Evolutionary conservation across 2,329 filamentous ascomycete genomes (phyloP).

Genomic region (Zymoseptoria crescenta): DNA sequence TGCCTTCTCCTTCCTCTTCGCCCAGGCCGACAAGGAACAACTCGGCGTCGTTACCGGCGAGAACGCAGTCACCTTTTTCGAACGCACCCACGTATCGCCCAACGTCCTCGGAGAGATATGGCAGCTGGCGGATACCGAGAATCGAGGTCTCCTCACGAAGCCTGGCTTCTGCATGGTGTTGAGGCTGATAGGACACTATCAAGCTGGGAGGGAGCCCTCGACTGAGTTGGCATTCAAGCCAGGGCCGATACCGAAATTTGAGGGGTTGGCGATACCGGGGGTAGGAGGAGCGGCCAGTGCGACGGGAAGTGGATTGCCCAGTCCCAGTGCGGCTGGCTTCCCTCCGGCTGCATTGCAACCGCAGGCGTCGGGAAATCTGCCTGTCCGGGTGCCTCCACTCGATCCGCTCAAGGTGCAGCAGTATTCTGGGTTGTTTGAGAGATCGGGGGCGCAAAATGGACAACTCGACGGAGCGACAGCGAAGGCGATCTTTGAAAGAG

Average conservation of each 20-base stretch:
- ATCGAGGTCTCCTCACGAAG: slow-evolving; percentile 85
- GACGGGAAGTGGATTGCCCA: slow-evolving; percentile 12
- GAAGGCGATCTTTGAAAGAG: slow-evolving; percentile 91
- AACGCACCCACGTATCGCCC: slow-evolving; percentile 84
- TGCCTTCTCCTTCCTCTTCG: slow-evolving; percentile 86
- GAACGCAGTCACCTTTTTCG: slow-evolving; percentile 93
- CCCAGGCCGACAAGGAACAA: slow-evolving; percentile 82
- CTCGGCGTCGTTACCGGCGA: slow-evolving; percentile 94
- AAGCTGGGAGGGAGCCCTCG: slow-evolving; percentile 75
- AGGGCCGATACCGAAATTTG: slow-evolving; percentile 86
- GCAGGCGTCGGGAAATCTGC: slow-evolving; percentile 39
- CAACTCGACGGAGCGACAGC: slow-evolving; percentile 65
- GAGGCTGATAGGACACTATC: slow-evolving; percentile 89
- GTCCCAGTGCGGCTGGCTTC: slow-evolving; percentile 18
- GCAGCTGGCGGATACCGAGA: slow-evolving; percentile 97
- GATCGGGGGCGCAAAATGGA: slow-evolving; percentile 69
- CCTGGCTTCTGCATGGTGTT: slow-evolving; percentile 89
- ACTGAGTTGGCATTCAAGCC: slow-evolving; percentile 75
- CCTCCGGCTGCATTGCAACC: slow-evolving; percentile 24
- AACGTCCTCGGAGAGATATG: slow-evolving; percentile 92
- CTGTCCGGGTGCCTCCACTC: slow-evolving; percentile 80
- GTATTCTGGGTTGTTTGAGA: slow-evolving; percentile 84
- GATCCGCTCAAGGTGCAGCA: slow-evolving; percentile 82
- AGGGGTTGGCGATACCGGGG: slow-evolving; percentile 55
- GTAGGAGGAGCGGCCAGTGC: slow-evolving; percentile 6